A percentile compares a stretch with the other conserved stretches of the same genome.
phyloP scores from a whole-genome alignment of 2,329 filamentous ascomycete species.

The Aspergillus awamori region DNA sequence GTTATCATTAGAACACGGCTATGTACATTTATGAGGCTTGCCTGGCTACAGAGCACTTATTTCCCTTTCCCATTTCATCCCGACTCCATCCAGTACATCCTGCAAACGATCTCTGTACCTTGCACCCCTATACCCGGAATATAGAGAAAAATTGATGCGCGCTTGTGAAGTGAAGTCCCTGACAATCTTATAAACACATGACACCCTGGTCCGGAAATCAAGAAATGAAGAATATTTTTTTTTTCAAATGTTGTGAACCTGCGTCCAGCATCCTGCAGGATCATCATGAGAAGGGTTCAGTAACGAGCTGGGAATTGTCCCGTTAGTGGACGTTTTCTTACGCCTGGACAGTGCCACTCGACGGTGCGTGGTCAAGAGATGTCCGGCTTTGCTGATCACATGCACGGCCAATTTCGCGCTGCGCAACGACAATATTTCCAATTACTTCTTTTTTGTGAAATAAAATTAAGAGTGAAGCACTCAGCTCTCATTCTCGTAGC shows the following conservation, averaged over 20 bases:
- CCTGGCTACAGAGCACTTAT: background rate
- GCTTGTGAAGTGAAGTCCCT: background rate
- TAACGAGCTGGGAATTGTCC: background rate
- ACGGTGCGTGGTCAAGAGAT: constrained; percentile 11
- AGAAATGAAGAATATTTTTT: background rate
- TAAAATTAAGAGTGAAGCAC: constrained; percentile 22
- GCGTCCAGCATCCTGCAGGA: background rate
- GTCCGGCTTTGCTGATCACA: constrained; percentile 7
- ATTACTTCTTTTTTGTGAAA: background rate
- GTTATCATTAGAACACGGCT: constrained; percentile 18
- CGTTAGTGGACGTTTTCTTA: background rate
- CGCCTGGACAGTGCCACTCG: constrained; percentile 8
- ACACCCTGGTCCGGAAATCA: background rate
- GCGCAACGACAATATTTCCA: constrained; percentile 14
- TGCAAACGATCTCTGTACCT: background rate
- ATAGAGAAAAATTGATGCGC: background rate
- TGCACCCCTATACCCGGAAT: background rate
- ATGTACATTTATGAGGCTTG: constrained; percentile 23
- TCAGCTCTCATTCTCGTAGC: constrained; percentile 72
- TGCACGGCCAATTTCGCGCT: constrained; percentile 14
- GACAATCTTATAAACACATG: constrained; percentile 6
- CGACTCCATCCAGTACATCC: constrained; percentile 2
- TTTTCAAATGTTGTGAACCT: background rate
- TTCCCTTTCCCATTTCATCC: background rate
- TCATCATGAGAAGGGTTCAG: background rate